These are phyloP conservation scores for Candida berthetii DNA, from an alignment of 805 yeast genomes.

Conservation along the genomic window DNA sequence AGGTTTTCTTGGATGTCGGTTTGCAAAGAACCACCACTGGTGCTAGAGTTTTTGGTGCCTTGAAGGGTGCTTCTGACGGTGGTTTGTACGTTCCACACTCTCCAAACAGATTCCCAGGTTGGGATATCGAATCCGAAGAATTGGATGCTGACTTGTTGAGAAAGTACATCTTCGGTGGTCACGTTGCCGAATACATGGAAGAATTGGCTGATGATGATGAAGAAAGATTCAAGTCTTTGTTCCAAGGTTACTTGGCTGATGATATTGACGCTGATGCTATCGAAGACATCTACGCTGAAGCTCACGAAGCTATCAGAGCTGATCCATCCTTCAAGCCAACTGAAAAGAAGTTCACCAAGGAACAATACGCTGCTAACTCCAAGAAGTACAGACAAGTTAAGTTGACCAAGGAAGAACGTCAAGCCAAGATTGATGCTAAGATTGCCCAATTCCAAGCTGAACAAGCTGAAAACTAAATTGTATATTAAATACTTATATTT, in stretches of 20 bases:
- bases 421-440: conserved; percentile 85
- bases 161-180: conserved; percentile 99
- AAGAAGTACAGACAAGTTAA: conserved; percentile 86
- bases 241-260: conserved; percentile 94
- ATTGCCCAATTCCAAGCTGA: conserved; percentile 77
- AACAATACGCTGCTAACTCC: conserved; percentile 95
- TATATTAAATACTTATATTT: no score
- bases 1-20: conserved; percentile 99
- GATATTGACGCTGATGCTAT: conserved; percentile 95
- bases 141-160: conserved; percentile 95
- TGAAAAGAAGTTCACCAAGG: conserved; percentile 92
- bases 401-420: conserved; percentile 89
- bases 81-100: conserved; percentile 99
- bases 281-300: conserved; percentile 92
- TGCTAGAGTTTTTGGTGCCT: conserved; percentile 99
- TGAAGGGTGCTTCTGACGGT: conserved; percentile 99
- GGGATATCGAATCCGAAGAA: conserved; percentile 98
- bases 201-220: conserved; percentile 99
- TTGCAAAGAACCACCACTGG: conserved; percentile 99
- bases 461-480: conserved; percentile 9
- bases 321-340: conserved; percentile 91
- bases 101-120: conserved; percentile 99
- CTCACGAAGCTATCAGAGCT: conserved; percentile 94
- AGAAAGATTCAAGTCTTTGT: conserved; percentile 95
- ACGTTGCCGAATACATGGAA: conserved; percentile 99